phyloP scores from a whole-genome alignment of 352 stramenopile genomes.

The Pythium sp. region DNA sequence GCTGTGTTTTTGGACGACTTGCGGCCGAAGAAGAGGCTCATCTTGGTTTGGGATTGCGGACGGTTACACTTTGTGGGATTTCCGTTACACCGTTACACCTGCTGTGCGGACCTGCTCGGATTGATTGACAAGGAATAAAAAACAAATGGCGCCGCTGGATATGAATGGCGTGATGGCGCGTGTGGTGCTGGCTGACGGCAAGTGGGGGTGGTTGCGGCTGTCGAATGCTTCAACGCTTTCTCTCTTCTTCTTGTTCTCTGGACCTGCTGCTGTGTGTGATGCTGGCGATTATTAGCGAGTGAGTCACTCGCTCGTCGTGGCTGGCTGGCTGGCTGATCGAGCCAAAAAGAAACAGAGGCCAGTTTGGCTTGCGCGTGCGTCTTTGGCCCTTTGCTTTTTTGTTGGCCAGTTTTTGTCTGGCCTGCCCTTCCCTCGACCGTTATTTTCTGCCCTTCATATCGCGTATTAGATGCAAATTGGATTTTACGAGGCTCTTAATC shows the following conservation, averaged over 20 bases:
- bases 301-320: neutral
- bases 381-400: neutral
- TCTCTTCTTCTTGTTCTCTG: neutral
- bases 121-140: neutral
- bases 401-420: neutral
- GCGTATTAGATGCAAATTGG: neutral
- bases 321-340: neutral
- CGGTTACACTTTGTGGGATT: conserved; percentile 1
- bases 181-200: neutral
- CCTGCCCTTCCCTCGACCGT: conserved; percentile 2
- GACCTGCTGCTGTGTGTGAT: neutral
- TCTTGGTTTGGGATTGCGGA: neutral
- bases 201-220: neutral
- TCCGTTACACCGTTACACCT: neutral
- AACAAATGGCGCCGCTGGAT: neutral
- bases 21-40: conserved; percentile 15
- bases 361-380: conserved; percentile 1
- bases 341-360: neutral
- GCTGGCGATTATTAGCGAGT: neutral
- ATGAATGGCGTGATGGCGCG: neutral
- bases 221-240: conserved; percentile 1
- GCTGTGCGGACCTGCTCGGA: neutral
- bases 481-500: neutral
- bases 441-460: neutral
- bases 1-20: conserved; percentile 10